These are phyloP conservation scores for Aspergillus neoniger DNA, from an alignment of 2,329 filamentous ascomycete genomes.

Conservation along the genomic window DNA sequence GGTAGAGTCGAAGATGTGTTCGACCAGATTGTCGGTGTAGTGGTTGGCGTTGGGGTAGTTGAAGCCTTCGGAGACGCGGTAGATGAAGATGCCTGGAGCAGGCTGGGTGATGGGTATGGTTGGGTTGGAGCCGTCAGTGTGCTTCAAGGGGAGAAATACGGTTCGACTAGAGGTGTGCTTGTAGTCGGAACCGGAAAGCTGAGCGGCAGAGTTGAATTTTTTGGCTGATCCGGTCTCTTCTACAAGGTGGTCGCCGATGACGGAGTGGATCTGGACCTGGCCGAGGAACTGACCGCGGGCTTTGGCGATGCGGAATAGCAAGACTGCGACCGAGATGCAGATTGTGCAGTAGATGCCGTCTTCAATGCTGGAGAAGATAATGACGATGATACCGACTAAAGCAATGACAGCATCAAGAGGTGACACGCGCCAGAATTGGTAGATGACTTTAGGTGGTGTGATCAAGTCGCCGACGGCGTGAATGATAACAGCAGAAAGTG, in stretches of 20 bases:
- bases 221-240: conserved; percentile 63
- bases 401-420: conserved; percentile 89
- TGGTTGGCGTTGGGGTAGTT: conserved; percentile 94
- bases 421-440: conserved; percentile 91
- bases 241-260: conserved; percentile 72
- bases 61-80: conserved; percentile 90
- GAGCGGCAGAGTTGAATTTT: conserved; percentile 51
- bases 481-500: conserved; percentile 85
- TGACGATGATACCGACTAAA: conserved; percentile 86
- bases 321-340: conserved; percentile 69
- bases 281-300: conserved; percentile 83
- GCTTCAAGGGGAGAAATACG: conserved; percentile 83
- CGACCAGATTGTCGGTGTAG: conserved; percentile 76
- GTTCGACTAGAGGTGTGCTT: conserved; percentile 63
- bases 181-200: conserved; percentile 33
- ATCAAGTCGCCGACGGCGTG: conserved; percentile 92
- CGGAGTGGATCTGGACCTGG: conserved; percentile 77
- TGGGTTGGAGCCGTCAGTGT: conserved; percentile 89
- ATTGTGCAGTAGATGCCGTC: conserved; percentile 90
- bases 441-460: conserved; percentile 83
- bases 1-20: conserved; percentile 69
- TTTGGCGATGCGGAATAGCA: conserved; percentile 81
- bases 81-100: conserved; percentile 92
- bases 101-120: conserved; percentile 74
- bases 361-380: conserved; percentile 83